Base-by-base conservation (phyloP, 345 rosid genomes). In the Camelina neglecta region DNA sequence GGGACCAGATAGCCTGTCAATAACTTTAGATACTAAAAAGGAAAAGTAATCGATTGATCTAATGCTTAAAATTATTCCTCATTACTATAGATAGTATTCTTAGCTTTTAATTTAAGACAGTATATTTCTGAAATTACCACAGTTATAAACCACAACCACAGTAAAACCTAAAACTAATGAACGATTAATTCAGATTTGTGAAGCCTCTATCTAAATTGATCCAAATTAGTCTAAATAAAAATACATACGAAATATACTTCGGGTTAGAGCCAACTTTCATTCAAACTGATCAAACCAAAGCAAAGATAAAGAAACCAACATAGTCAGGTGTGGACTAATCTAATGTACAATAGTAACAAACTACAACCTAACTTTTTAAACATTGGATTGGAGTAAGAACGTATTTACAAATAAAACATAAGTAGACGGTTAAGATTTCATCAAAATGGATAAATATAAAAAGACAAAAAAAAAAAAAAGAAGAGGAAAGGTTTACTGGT, bases 71-170 rank as follows among this genome's bases (percentile, higher is more conserved):
- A 35, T 64, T 41, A 21, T 48, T 71, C 55, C 23, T 65, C 61
- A 3, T 39, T 71, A 77, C 76, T 77, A 64, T 63, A 71, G 24
- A 76, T 76, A 55, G 75, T 69, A 76, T 35, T 24, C 75, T 76
- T 76, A 47, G 54, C 80, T 76, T 76, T 70, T 36, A 76, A 48
- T 63, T 45, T 71, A 76, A 70, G 75, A 58, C 48, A 26, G 8
- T 42, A 33, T 44, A 4, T 44, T 15, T 13, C 49, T 44, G 24
- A 47, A 36, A 36, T 4, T 39, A 75, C 62, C 11, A 60, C 42
- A 39, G 20, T 29, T 35, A 59, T 67, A 42, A 5, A 35, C 8
- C 8, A 29, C 8, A 29, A 24, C 5, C 42, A 21, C 11, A 29
- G 24, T 54, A 53, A 38, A 18, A 29, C 42, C 23, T 36, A 72